Conservation (phyloP, 306 rosid species). For the Cucurbita argyrosperma region DNA sequence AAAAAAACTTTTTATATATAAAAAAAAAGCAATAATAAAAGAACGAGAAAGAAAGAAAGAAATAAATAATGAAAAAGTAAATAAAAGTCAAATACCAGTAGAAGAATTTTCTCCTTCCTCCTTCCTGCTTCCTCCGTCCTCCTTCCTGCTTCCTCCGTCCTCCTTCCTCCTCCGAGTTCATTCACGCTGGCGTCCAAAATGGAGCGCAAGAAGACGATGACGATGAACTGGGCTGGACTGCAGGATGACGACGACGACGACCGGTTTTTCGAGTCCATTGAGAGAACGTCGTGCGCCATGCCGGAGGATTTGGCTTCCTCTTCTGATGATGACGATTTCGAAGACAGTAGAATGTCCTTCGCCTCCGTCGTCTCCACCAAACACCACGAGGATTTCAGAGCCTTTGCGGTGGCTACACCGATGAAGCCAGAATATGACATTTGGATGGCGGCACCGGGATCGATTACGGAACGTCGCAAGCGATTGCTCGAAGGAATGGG, state of each 20-base stretch:
- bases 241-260: conserved; percentile 37
- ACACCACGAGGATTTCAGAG: conserved; percentile 1
- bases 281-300: conserved; percentile 22
- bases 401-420: background rate
- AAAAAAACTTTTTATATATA: too few relatives aligned
- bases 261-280: conserved; percentile 40
- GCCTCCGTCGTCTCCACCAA: conserved; percentile 29
- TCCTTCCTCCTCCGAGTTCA: background rate
- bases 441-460: conserved; percentile 70
- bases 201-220: conserved; percentile 32
- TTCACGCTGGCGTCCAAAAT: conserved; percentile 11
- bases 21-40: background rate
- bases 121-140: background rate
- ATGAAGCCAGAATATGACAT: conserved; percentile 31
- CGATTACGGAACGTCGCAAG: conserved; percentile 43
- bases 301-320: conserved; percentile 30
- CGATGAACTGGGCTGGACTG: conserved; percentile 54
- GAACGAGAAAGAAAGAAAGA: background rate
- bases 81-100: background rate
- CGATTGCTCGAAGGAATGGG: conserved; percentile 58
- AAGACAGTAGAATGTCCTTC: conserved; percentile 47
- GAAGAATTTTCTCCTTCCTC: background rate
- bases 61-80: background rate
- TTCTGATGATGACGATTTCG: conserved; percentile 27
- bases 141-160: background rate